Evolutionary conservation across 108 stramenopile species (phyloP), one percentile per base, ranked within the genome.

Genomic region (Craspedostauros australis): DNA sequence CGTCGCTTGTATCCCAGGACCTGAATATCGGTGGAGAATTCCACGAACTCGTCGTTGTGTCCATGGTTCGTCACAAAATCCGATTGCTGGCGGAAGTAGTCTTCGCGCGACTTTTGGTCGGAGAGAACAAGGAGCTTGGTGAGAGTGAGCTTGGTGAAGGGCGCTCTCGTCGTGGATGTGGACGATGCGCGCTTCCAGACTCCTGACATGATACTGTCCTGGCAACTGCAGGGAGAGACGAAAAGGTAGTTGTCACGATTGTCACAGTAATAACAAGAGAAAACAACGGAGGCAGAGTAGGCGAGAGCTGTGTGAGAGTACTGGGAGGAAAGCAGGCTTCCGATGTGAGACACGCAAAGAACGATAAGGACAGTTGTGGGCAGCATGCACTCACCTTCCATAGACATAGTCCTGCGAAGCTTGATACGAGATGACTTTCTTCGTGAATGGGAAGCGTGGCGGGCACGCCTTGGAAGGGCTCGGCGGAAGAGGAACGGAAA

Each of bases 21-120:
- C 40, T 76, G 62, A 59, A 91, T 84, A 49, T 71, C 64, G 1
- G 91, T 92, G 19, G 85, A 64, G 59, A 86, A 92, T 52, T 92
- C 91, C 4, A 85, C 87, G 49, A 70, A 63, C 20, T 82, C 72
- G 51, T 93, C 91, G 21, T 68, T 75, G 30, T 74, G 62, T 19
- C 84, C 86, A 54, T 93, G 76, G 34, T 71, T 26, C 21, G 68
- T 72, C 0, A 88, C 72, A 72, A 93, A 93, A 7, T 76, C 60
- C 8, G 85, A 62, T 67, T 93, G 91, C 54, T 93, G 91, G 19
- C 76, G 66, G 60, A 93, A 84, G 55, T 93, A 93, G 58, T 93
- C 87, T 40, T 80, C 70, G 29, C 87, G 28, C 4, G 91, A 58
- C 36, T 70, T 54, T 45, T 31, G 50, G 60, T 92, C 75, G 33